Conservation (phyloP, 2,329 filamentous ascomycete species). For the Canariomyces notabilis region DNA sequence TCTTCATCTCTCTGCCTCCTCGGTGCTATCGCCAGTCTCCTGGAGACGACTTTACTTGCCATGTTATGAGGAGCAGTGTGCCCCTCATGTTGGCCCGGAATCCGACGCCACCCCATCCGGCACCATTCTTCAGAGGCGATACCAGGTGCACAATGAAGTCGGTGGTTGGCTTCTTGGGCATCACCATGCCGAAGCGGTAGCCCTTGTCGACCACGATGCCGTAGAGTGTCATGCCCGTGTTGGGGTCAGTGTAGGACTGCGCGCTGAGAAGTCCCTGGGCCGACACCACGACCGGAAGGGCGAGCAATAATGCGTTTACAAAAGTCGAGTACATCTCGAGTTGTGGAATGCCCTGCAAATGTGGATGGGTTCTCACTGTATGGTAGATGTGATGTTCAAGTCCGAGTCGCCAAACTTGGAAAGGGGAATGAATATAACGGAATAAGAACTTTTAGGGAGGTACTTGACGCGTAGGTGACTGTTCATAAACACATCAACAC, state of each 20-base stretch:
- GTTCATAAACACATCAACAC: neutral
- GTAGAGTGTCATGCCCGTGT: slow-evolving; percentile 39
- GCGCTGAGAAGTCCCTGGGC: no score
- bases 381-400: neutral
- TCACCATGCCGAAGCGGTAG: slow-evolving; percentile 45
- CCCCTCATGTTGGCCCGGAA: slow-evolving; percentile 40
- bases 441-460: no score
- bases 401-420: no score
- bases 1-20: slow-evolving; percentile 27
- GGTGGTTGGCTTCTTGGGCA: slow-evolving; percentile 42
- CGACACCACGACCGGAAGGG: no score
- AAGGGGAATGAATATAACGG: no score
- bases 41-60: no score
- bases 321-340: neutral
- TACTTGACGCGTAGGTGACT: no score
- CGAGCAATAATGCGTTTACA: neutral
- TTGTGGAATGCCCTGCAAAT: no score
- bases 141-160: slow-evolving; percentile 54
- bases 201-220: slow-evolving; percentile 32
- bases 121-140: slow-evolving; percentile 33
- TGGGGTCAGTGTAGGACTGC: slow-evolving; percentile 13
- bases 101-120: slow-evolving; percentile 45
- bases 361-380: no score
- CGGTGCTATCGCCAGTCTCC: no score
- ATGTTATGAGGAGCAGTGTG: slow-evolving; percentile 40